Percentiles rank a stretch among this genome's conserved stretches.
Conservation (phyloP, 2,329 filamentous ascomycete species). For the Hirsutella minnesotensis region DNA sequence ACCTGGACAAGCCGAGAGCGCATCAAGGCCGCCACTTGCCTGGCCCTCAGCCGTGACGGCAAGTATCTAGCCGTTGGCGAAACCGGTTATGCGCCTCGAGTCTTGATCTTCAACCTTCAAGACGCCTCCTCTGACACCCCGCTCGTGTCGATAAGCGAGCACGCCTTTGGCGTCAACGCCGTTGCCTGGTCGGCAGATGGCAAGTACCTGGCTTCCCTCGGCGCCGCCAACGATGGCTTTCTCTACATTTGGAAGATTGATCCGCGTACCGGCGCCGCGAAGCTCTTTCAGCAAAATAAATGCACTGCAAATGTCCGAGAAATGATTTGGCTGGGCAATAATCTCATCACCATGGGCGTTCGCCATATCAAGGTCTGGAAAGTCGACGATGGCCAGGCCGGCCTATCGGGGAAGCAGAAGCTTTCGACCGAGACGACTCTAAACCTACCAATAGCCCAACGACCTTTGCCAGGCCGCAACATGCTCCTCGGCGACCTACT, state of each 20-base stretch:
- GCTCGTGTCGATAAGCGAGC: conserved; percentile 75
- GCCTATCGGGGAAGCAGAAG: conserved; percentile 53
- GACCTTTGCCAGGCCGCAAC: conserved; percentile 74
- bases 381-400: conserved; percentile 52
- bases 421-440: conserved; percentile 30
- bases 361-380: conserved; percentile 92
- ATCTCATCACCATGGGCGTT: conserved; percentile 74
- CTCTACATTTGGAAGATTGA: conserved; percentile 86
- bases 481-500: conserved; percentile 71
- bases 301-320: conserved; percentile 78
- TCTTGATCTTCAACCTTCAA: conserved; percentile 78
- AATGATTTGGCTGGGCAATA: conserved; percentile 84
- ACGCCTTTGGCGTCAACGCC: conserved; percentile 77
- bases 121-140: conserved; percentile 73
- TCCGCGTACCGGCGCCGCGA: conserved; percentile 66
- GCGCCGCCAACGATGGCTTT: conserved; percentile 84
- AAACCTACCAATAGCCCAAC: conserved; percentile 25
- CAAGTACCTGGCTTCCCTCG: conserved; percentile 76
- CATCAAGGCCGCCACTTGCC: conserved; percentile 87
- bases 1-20: conserved; percentile 83
- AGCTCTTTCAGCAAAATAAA: conserved; percentile 73
- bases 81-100: conserved; percentile 84
- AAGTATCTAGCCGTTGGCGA: conserved; percentile 86
- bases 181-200: conserved; percentile 85
- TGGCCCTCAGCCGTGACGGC: conserved; percentile 79